Evolutionary conservation across 2,329 filamentous ascomycete genomes (phyloP), one percentile per base, ranked within the genome.

Genomic region (Arthrobotrys conoides): DNA sequence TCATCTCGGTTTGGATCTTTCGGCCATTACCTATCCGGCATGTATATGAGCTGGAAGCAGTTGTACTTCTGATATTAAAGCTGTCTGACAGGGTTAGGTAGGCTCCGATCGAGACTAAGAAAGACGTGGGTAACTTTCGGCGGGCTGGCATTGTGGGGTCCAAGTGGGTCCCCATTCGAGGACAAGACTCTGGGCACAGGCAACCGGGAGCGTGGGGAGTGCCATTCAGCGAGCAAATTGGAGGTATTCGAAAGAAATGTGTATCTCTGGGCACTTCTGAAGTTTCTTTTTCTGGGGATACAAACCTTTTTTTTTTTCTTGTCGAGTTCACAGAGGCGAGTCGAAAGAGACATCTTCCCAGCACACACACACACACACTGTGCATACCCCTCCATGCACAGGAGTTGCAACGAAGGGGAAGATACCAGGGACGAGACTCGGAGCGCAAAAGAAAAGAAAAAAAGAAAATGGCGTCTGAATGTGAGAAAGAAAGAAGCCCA

Each of bases 11-110:
- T 33, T 66, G 48, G 49, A 44, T 38, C 46, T 63, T 61, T 77
- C 75, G 75, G 75, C 68, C 68, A 72, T 78, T 57, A 72, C 75
- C 75, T 78, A 78, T 78, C 68, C 63, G 75, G 75, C 68, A 78
- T 72, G 53, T 78, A 48, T 41, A 71, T 46, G 73, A 55, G 46
- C 51, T 59, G 53, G 55, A 67, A 71, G 68, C 75, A 78, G 68
- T 51, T 70, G 44, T 14, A 36, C 24, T 61, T 53, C 55, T 48
- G 9, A 30, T 49, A 46, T 16, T 44, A 48, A 46, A 59, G 66
- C 67, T 70, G 46, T 64, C 22, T 14, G 67, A 61, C 72, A 77
- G 66, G 72, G 72, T 36, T 71, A 71, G 73, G 67, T 63, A 77
- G 73, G 68, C 75, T 78, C 75, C 75, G 75, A 78, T 61, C 44